Evolutionary conservation across 257 asterid species (phyloP), one percentile per base, ranked within the genome.

Genomic region (Nicotiana tabacum): DNA sequence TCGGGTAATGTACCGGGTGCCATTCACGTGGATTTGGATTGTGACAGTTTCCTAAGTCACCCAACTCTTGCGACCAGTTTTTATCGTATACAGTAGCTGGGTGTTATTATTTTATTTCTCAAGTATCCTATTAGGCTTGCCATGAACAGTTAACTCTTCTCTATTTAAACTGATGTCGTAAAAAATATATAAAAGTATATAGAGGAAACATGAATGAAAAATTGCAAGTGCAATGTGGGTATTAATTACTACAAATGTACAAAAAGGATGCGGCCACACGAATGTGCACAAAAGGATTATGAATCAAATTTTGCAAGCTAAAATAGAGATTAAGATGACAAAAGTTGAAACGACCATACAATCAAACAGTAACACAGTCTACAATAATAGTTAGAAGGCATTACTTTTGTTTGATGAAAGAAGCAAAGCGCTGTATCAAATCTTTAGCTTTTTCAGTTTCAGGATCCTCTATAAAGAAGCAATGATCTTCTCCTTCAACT

Each of bases 401-500:
- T 24, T 24, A 68, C 58, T 24, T 53, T 11, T 53, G 35, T 11
- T 32, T 60, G 57, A 90, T 86, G 80, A 91, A 91, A 32, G 68
- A 24, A 69, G 90, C 86, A 39, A 91, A 69, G 0, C 90, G 88
- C 5, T 68, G 78, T 43, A 90, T 85, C 85, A 90, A 55, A 37
- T 81, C 16, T 82, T 32, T 83, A 10, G 92, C 90, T 29, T 88
- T 91, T 0, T 86, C 85, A 81, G 64, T 4, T 1, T 89, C 43
- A n/a, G 48, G 56, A 37, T 69, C 56, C 48, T 17, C 30, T 1
- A 69, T 17, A 35, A 33, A 69, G 56, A 90, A 90, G 83, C 91
- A 89, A 58, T 90, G 94, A 55, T 83, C 91, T 56, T 88, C 91
- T 4, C 90, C 92, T 80, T 87, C 87, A 65, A 88, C 84, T 85